A percentile compares a stretch with the other conserved stretches of the same genome.
These are phyloP conservation scores for Colletotrichum somersetense DNA, from an alignment of 2,329 filamentous ascomycete species.

Conservation along the genomic window DNA sequence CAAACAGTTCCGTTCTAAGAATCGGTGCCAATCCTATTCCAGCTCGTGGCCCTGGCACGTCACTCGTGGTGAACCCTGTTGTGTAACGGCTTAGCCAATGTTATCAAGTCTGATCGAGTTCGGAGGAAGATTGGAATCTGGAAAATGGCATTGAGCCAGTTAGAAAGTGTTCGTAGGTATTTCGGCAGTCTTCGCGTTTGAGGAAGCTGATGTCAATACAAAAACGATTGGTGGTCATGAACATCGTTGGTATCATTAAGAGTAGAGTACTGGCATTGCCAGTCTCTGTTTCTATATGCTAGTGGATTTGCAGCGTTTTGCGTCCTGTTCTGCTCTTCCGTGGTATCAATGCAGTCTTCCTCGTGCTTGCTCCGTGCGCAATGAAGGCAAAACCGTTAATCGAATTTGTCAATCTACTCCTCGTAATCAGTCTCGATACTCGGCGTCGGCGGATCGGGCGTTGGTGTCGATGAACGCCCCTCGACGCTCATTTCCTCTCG, in stretches of 20 bases:
- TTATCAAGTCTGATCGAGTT: background rate
- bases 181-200: background rate
- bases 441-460: slow-evolving; percentile 37
- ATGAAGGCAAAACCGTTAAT: background rate
- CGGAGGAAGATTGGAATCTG: background rate
- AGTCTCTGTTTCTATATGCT: slow-evolving; percentile 25
- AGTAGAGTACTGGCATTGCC: slow-evolving; percentile 17
- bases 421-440: slow-evolving; percentile 29
- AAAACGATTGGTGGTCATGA: slow-evolving; percentile 13
- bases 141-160: too few relatives aligned
- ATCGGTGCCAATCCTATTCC: background rate
- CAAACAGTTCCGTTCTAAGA: slow-evolving; percentile 11
- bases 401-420: background rate
- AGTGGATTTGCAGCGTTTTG: slow-evolving; percentile 10
- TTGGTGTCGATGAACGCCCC: slow-evolving; percentile 41
- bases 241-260: slow-evolving; percentile 36
- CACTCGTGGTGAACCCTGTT: slow-evolving; percentile 1
- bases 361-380: background rate
- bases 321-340: background rate
- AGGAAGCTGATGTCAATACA: background rate
- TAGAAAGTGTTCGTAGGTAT: background rate
- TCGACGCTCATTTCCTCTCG: slow-evolving; percentile 40
- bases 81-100: background rate
- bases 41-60: slow-evolving; percentile 1
- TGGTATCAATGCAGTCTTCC: slow-evolving; percentile 6